Percentiles rank a stretch among this genome's conserved stretches.
phyloP scores from a whole-genome alignment of 2,329 filamentous ascomycete species.

The Aspergillus sp. region DNA sequence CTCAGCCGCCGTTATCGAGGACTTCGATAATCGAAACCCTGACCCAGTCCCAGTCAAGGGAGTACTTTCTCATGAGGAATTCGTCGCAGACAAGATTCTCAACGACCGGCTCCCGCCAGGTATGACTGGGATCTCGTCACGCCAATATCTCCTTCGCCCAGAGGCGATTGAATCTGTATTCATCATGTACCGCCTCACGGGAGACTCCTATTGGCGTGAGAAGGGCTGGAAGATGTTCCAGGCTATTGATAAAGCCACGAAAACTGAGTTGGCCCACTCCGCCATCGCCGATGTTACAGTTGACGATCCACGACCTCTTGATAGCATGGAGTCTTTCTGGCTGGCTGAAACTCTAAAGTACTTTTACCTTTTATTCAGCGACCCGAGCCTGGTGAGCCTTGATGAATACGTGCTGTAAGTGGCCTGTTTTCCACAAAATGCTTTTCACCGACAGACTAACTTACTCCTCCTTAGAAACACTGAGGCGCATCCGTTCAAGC shows the following conservation, averaged over 20 bases:
- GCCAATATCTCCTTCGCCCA: constrained; percentile 56
- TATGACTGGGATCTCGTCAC: constrained; percentile 43
- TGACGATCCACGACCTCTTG: constrained; percentile 49
- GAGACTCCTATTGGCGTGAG: constrained; percentile 66
- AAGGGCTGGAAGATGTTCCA: constrained; percentile 77
- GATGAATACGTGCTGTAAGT: constrained; percentile 54
- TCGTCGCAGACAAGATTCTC: constrained; percentile 43
- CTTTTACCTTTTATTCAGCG: constrained; percentile 53
- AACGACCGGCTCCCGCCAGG: constrained; percentile 50
- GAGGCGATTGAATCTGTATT: constrained; percentile 84
- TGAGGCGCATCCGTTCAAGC: constrained; percentile 34
- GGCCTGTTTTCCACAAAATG: neutral
- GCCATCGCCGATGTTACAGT: constrained; percentile 69
- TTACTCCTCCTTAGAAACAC: constrained; percentile 22
- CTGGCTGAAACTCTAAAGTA: constrained; percentile 57
- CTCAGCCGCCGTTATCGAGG: constrained; percentile 2
- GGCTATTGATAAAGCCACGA: constrained; percentile 64
- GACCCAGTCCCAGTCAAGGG: constrained; percentile 7
- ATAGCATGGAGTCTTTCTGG: constrained; percentile 79
- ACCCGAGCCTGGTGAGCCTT: constrained; percentile 48
- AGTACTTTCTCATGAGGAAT: constrained; percentile 44
- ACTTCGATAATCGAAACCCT: neutral
- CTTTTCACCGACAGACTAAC: neutral
- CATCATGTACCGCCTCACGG: constrained; percentile 75
- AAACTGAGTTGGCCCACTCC: constrained; percentile 66